Evolutionary conservation across 352 stramenopile genomes (phyloP).

Genomic region (Phytophthora hybrid): DNA sequence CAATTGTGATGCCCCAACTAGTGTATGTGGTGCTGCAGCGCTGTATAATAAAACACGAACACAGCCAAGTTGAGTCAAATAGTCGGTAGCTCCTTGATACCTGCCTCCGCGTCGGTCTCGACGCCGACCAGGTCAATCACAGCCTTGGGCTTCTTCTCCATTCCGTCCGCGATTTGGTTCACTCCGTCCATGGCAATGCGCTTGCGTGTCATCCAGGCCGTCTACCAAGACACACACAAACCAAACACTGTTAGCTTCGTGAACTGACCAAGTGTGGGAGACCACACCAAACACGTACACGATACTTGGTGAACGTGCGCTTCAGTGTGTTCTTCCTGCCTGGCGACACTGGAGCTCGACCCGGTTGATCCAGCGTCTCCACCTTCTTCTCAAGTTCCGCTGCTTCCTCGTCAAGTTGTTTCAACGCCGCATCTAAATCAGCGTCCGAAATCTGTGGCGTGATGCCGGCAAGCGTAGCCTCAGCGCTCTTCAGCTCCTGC

Average conservation of each 20-base stretch:
- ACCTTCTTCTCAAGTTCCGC: constrained; percentile 56
- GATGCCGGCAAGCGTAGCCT: constrained; percentile 54
- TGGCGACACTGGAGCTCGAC: constrained; percentile 56
- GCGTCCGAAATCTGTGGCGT: constrained; percentile 74
- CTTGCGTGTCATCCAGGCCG: constrained; percentile 77
- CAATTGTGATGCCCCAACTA: not conserved
- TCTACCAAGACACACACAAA: constrained; percentile 41
- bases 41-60: constrained; percentile 14
- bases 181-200: constrained; percentile 81
- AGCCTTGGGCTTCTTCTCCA: constrained; percentile 84
- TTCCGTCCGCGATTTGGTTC: constrained; percentile 82
- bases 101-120: constrained; percentile 79
- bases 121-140: constrained; percentile 68
- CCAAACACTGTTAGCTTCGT: not conserved
- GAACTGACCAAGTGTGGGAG: not conserved
- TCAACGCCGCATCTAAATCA: constrained; percentile 62
- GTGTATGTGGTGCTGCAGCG: not conserved
- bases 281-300: constrained; percentile 42
- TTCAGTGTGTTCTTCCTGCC: constrained; percentile 71
- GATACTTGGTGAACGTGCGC: constrained; percentile 69
- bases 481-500: constrained; percentile 64
- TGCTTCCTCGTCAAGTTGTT: constrained; percentile 53
- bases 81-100: constrained; percentile 72
- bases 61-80: constrained; percentile 50
- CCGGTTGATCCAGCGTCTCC: constrained; percentile 51